Evolutionary conservation across 495 filamentous ascomycete genomes (phyloP).

Genomic region (Symbiotaphrina buchneri): DNA sequence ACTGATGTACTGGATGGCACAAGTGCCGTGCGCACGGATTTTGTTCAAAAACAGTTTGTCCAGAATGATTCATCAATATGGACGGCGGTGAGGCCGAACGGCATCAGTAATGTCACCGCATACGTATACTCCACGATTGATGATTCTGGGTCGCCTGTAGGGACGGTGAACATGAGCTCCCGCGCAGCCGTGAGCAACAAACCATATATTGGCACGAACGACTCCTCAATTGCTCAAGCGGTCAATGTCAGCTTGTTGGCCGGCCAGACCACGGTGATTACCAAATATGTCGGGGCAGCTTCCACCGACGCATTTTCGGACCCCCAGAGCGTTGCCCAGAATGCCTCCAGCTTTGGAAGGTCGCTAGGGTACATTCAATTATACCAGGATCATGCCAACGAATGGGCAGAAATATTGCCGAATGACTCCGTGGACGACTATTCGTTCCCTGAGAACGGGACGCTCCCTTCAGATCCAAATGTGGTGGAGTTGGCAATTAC

Average conservation of each 20-base stretch:
- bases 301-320: conserved; percentile 34
- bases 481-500: conserved; percentile 38
- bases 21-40: conserved; percentile 32
- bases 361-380: conserved; percentile 22
- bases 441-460: conserved; percentile 31
- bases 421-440: conserved; percentile 38
- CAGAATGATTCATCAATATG: conserved; percentile 25
- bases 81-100: conserved; percentile 30
- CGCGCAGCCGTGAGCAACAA: conserved; percentile 18
- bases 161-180: conserved; percentile 22
- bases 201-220: conserved; percentile 25
- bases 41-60: conserved; percentile 23
- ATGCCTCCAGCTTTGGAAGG: conserved; percentile 19
- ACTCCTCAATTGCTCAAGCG: conserved; percentile 36
- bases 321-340: conserved; percentile 23
- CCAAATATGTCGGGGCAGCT: conserved; percentile 37
- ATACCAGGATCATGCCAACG: conserved; percentile 22
- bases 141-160: conserved; percentile 19
- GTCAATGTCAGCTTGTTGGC: conserved; percentile 24
- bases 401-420: conserved; percentile 30
- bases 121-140: conserved; percentile 30
- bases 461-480: conserved; percentile 32
- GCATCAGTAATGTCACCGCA: conserved; percentile 30
- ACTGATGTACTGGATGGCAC: conserved; percentile 36
- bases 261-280: conserved; percentile 23